phyloP scores from a whole-genome alignment of 805 yeast species.

The Brettanomyces bruxellensis region DNA sequence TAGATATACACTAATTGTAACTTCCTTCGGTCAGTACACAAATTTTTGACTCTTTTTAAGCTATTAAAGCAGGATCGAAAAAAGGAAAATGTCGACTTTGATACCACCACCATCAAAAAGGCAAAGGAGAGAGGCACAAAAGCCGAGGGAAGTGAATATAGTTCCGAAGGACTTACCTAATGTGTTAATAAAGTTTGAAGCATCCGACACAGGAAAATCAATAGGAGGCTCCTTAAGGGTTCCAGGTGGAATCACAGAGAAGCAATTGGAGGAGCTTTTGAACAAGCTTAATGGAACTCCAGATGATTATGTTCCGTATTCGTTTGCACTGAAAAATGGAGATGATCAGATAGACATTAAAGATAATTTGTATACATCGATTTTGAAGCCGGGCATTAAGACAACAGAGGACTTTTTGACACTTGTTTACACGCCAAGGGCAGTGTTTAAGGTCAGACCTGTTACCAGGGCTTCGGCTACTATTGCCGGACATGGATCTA shows the following conservation, averaged over 20 bases:
- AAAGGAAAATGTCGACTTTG: slow-evolving; percentile 70
- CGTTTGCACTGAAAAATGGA: slow-evolving; percentile 58
- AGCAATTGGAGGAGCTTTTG: slow-evolving; percentile 79
- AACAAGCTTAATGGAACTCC: slow-evolving; percentile 63
- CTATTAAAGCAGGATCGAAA: too few species aligned
- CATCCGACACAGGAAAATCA: slow-evolving; percentile 84
- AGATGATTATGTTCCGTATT: slow-evolving; percentile 86
- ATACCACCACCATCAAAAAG: slow-evolving; percentile 91
- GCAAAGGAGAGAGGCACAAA: slow-evolving; percentile 76
- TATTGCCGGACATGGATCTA: slow-evolving; percentile 91
- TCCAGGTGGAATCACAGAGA: slow-evolving; percentile 80
- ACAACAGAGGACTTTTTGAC: slow-evolving; percentile 92
- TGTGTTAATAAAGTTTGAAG: slow-evolving; percentile 82
- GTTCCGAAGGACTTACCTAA: slow-evolving; percentile 77
- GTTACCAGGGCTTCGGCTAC: slow-evolving; percentile 88
- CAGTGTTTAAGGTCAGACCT: slow-evolving; percentile 86
- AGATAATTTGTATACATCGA: slow-evolving; percentile 68
- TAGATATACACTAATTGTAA: too few species aligned
- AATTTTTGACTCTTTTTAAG: too few species aligned
- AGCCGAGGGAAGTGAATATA: slow-evolving; percentile 63
- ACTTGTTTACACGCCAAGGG: slow-evolving; percentile 86
- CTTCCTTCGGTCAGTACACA: too few species aligned
- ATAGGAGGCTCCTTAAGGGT: slow-evolving; percentile 82
- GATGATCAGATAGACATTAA: slow-evolving; percentile 60
- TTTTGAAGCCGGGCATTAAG: slow-evolving; percentile 77